Conservation (phyloP, 2,329 filamentous ascomycete species). For the Neurospora sp. region DNA sequence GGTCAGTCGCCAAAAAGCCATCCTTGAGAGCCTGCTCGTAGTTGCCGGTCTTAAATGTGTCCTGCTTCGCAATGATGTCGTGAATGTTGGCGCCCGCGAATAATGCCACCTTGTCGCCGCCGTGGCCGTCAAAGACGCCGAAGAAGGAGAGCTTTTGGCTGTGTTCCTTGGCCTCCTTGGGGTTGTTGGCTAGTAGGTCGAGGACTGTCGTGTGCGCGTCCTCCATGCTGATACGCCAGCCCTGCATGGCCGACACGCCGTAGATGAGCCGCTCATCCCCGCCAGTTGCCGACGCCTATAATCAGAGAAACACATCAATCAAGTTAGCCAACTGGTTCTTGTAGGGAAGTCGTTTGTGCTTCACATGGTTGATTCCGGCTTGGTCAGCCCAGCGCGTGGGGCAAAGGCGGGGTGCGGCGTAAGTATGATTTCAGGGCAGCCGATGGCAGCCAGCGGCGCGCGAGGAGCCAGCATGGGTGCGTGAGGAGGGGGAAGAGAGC, state of each 20-base stretch:
- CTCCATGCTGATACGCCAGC: slow-evolving; percentile 99
- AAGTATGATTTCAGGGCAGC: background rate
- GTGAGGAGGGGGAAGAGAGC: background rate
- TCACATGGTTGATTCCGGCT: background rate
- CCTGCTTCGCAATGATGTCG: slow-evolving; percentile 89
- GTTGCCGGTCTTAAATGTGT: slow-evolving; percentile 82
- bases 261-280: slow-evolving; percentile 89
- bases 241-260: slow-evolving; percentile 97
- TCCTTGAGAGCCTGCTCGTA: slow-evolving; percentile 96
- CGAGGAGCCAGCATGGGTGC: background rate
- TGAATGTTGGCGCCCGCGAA: slow-evolving; percentile 91
- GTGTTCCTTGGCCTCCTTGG: slow-evolving; percentile 52
- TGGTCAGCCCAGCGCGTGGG: background rate
- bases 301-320: slow-evolving; percentile 13
- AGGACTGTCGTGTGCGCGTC: slow-evolving; percentile 87
- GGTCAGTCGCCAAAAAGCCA: slow-evolving; percentile 90
- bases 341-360: background rate
- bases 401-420: background rate
- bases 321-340: slow-evolving; percentile 18
- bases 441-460: background rate
- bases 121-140: slow-evolving; percentile 95
- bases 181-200: slow-evolving; percentile 59
- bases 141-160: slow-evolving; percentile 83
- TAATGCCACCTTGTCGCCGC: slow-evolving; percentile 89
- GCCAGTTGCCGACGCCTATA: slow-evolving; percentile 75